Percentiles rank a stretch among this genome's conserved stretches.
Evolutionary conservation across 805 yeast species (phyloP).

Genomic region (Saccharomyces kudriavzevii): DNA sequence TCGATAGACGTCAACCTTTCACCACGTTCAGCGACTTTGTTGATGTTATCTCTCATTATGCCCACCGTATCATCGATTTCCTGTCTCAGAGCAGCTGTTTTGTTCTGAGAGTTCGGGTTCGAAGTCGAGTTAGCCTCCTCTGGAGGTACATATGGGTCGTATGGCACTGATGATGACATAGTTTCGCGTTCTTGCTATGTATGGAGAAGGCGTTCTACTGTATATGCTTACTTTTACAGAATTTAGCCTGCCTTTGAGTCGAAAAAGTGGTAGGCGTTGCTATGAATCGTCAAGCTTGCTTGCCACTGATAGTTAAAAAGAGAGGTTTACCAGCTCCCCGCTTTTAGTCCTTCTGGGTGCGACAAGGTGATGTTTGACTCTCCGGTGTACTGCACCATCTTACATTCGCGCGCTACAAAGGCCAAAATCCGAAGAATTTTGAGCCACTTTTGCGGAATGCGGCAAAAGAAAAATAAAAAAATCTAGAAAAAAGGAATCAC

Average conservation of each 20-base stretch:
- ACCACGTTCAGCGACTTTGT: slow-evolving; percentile 88
- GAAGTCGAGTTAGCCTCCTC: slow-evolving; percentile 30
- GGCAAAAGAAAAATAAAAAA: background rate
- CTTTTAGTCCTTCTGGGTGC: background rate
- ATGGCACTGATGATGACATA: slow-evolving; percentile 76
- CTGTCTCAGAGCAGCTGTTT: slow-evolving; percentile 81
- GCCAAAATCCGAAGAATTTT: background rate
- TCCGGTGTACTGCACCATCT: background rate
- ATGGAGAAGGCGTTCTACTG: background rate
- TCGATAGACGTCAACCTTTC: slow-evolving; percentile 88
- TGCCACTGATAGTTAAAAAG: background rate
- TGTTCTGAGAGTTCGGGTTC: slow-evolving; percentile 28
- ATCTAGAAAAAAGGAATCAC: background rate
- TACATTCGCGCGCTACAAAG: background rate
- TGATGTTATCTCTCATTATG: slow-evolving; percentile 93
- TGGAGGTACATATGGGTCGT: slow-evolving; percentile 77
- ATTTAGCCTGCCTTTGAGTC: no score
- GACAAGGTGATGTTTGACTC: background rate
- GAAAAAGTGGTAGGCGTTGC: no score
- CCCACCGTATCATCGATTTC: slow-evolving; percentile 95
- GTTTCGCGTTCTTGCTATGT: background rate
- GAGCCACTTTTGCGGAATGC: background rate
- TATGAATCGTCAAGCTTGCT: background rate
- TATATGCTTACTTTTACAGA: background rate
- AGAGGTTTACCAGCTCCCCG: background rate